Conservation (phyloP, 2,329 filamentous ascomycete species). For the Scleromitrula shiraiana region DNA sequence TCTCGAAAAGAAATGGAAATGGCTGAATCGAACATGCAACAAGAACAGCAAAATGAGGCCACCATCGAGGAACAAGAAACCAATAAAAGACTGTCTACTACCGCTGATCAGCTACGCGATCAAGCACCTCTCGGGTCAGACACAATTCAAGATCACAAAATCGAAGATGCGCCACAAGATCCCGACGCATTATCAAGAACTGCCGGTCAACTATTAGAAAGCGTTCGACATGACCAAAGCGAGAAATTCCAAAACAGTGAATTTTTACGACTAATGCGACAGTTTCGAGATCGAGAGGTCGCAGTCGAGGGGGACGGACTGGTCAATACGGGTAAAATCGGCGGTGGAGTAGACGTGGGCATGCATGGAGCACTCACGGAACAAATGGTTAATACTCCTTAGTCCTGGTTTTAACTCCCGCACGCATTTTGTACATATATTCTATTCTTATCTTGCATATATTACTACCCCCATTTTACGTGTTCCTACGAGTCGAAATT, state of each 20-base stretch:
- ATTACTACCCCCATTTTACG: no score
- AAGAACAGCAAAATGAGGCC: not conserved
- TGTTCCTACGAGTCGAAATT: no score
- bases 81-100: no score
- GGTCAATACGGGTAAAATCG: slow-evolving; percentile 30
- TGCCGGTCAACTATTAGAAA: slow-evolving; percentile 61
- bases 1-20: slow-evolving; percentile 17
- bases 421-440: not conserved
- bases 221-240: slow-evolving; percentile 58
- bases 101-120: slow-evolving; percentile 11
- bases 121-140: slow-evolving; percentile 30
- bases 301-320: slow-evolving; percentile 63
- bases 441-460: no score
- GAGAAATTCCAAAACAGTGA: slow-evolving; percentile 72
- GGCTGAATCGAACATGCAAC: slow-evolving; percentile 8
- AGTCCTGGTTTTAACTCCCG: not conserved
- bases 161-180: slow-evolving; percentile 26
- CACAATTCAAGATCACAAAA: slow-evolving; percentile 21
- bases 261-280: slow-evolving; percentile 70
- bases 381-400: not conserved
- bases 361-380: not conserved
- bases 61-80: not conserved
- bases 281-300: slow-evolving; percentile 64
- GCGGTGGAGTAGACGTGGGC: not conserved
- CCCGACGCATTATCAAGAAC: slow-evolving; percentile 62